A percentile compares a stretch with the other conserved stretches of the same genome.
These are phyloP conservation scores for Garcia nutans DNA, from an alignment of 345 rosid species.

Conservation along the genomic window DNA sequence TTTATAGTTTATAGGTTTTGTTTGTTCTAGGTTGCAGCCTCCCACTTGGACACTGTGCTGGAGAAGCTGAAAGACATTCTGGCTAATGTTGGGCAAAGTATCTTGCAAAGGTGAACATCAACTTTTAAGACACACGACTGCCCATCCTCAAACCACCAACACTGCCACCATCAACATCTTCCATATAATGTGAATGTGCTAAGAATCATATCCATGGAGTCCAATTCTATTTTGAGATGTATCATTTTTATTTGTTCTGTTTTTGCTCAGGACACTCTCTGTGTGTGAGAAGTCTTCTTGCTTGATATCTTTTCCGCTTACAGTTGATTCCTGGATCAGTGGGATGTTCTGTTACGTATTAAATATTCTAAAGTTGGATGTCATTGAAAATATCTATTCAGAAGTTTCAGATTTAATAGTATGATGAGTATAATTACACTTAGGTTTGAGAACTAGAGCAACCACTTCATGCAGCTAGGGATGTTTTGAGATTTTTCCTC, in stretches of 20 bases:
- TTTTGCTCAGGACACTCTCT: neutral
- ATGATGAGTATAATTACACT: neutral
- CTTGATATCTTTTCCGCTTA: neutral
- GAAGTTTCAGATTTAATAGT: neutral
- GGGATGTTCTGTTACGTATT: neutral
- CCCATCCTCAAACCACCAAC: neutral
- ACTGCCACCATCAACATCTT: neutral
- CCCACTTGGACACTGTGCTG: constrained; percentile 89
- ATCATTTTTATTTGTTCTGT: neutral
- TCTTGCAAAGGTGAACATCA: constrained; percentile 67
- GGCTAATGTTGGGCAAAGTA: constrained; percentile 75
- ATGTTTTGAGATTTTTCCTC: neutral
- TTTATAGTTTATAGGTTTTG: constrained; percentile 23
- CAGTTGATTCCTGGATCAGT: neutral
- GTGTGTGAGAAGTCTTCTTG: neutral
- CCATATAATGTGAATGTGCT: neutral
- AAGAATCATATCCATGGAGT: neutral
- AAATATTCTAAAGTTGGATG: neutral
- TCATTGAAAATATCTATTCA: neutral
- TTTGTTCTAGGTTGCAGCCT: constrained; percentile 84
- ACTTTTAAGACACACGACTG: neutral
- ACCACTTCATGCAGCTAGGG: neutral
- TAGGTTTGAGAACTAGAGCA: neutral
- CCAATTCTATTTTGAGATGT: neutral
- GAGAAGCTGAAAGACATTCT: constrained; percentile 87